These are phyloP conservation scores for Gossypium sturtianum DNA, from an alignment of 345 rosid species.

Conservation along the genomic window DNA sequence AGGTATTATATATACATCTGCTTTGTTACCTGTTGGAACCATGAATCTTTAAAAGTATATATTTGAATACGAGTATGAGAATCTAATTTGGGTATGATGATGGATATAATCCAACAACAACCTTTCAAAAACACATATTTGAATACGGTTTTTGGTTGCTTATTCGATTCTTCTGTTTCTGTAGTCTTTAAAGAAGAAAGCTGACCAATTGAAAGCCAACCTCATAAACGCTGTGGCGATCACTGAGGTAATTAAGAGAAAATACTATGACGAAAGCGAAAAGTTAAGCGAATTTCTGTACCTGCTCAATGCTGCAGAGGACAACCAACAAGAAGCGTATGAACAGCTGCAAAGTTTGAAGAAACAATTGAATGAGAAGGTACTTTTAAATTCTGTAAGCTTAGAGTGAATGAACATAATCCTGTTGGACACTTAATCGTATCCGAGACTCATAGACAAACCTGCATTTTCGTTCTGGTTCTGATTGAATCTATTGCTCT, in stretches of 20 bases:
- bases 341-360: too few relatives aligned
- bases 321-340: neutral
- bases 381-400: too few relatives aligned
- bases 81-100: too few relatives aligned
- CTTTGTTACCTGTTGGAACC: neutral
- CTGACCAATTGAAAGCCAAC: neutral
- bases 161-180: neutral
- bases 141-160: neutral
- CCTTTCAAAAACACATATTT: too few relatives aligned
- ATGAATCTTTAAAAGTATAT: too few relatives aligned
- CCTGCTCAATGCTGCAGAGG: neutral
- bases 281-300: neutral
- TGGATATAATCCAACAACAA: too few relatives aligned
- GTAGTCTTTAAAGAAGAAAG: neutral
- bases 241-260: neutral
- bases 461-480: neutral
- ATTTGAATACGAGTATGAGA: too few relatives aligned
- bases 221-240: neutral
- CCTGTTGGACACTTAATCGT: too few relatives aligned
- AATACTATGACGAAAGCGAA: neutral
- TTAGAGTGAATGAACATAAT: too few relatives aligned
- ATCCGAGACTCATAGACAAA: neutral
- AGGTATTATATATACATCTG: slow-evolving; percentile 36
- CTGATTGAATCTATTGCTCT: neutral
- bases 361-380: too few relatives aligned